These are phyloP conservation scores for Chiua virens DNA, from an alignment of 768 basidiomycete genomes.

Conservation along the genomic window DNA sequence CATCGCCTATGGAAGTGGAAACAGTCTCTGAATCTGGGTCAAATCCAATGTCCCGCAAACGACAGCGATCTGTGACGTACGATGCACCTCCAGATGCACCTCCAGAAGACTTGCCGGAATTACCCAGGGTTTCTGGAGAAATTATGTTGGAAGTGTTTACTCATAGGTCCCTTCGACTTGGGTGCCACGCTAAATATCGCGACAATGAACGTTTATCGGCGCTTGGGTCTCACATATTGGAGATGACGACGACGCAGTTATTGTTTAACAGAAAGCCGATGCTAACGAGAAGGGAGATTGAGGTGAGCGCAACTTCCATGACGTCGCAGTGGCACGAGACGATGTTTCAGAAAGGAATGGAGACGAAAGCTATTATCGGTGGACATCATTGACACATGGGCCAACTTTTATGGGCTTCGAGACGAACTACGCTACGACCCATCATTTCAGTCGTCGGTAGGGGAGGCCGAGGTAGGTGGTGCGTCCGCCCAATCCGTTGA, in stretches of 20 bases:
- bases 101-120: slow-evolving; percentile 36
- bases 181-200: slow-evolving; percentile 40
- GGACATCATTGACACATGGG: slow-evolving; percentile 38
- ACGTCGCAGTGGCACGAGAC: slow-evolving; percentile 17
- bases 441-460: slow-evolving; percentile 24
- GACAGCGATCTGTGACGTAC: slow-evolving; percentile 35
- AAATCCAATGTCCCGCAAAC: slow-evolving; percentile 36
- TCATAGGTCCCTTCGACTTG: slow-evolving; percentile 59
- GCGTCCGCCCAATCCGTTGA: slow-evolving; percentile 10
- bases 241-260: slow-evolving; percentile 43
- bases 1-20: slow-evolving; percentile 35
- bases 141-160: slow-evolving; percentile 68
- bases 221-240: slow-evolving; percentile 50
- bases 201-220: slow-evolving; percentile 59
- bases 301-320: slow-evolving; percentile 41
- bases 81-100: slow-evolving; percentile 25
- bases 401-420: slow-evolving; percentile 36
- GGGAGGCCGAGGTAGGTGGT: slow-evolving; percentile 39
- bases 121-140: slow-evolving; percentile 54
- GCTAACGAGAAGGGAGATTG: slow-evolving; percentile 47
- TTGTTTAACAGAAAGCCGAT: slow-evolving; percentile 54
- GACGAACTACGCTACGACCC: slow-evolving; percentile 35
- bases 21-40: slow-evolving; percentile 23
- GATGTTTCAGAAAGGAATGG: slow-evolving; percentile 25
- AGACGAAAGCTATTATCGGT: slow-evolving; percentile 30